Evolutionary conservation across 1,284 basidiomycete species (phyloP).

Genomic region (Marasmius fiardii): DNA sequence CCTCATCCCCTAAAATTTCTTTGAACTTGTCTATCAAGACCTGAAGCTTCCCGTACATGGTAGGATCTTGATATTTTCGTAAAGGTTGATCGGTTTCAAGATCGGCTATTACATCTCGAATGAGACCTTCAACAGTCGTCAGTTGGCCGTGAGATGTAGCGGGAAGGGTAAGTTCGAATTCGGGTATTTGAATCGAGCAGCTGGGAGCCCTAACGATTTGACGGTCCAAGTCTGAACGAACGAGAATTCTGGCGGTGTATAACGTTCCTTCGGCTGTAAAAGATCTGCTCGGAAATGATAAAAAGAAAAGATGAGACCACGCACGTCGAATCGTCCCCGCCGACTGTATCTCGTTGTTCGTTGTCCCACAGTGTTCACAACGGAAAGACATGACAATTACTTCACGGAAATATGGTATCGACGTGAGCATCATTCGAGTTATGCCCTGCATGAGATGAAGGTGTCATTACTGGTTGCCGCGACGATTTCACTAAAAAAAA

Average conservation of each 20-base stretch:
- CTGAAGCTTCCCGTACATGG: constrained; percentile 78
- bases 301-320: constrained; percentile 23
- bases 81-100: constrained; percentile 85
- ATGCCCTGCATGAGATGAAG: constrained; percentile 78
- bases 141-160: constrained; percentile 85
- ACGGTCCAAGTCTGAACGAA: constrained; percentile 81
- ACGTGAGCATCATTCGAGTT: constrained; percentile 91
- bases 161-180: constrained; percentile 91
- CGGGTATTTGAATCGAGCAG: constrained; percentile 83
- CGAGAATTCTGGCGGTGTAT: constrained; percentile 83
- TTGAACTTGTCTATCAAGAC: constrained; percentile 67
- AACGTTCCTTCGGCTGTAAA: constrained; percentile 57
- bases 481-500: constrained; percentile 13
- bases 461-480: too few species aligned
- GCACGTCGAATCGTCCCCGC: constrained; percentile 86
- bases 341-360: constrained; percentile 94
- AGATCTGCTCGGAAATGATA: neutral
- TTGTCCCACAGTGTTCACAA: constrained; percentile 89
- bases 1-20: constrained; percentile 67
- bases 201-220: constrained; percentile 91
- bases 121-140: constrained; percentile 93
- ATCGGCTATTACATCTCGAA: constrained; percentile 85
- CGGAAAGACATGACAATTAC: constrained; percentile 96
- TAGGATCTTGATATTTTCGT: constrained; percentile 80
- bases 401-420: constrained; percentile 95